Percentiles rank a stretch among this genome's conserved stretches.
phyloP scores from a whole-genome alignment of 768 basidiomycete genomes.

The Cystofilobasidium bisporidii region DNA sequence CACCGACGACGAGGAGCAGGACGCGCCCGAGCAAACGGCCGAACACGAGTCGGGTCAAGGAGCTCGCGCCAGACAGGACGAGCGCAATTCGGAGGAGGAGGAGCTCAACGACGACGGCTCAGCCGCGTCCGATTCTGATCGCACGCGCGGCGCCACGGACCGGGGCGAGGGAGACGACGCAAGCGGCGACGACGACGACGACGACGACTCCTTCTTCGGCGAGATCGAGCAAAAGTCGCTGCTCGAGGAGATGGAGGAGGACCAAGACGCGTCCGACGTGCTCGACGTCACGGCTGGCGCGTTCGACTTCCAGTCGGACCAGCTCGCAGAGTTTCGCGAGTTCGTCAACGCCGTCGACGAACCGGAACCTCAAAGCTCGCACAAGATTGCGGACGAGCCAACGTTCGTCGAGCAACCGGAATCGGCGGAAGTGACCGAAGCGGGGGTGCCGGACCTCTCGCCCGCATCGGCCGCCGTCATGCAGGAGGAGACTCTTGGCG shows the following conservation, averaged over 20 bases:
- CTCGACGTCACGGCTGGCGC: conserved; percentile 3
- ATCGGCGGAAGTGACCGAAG: too few relatives aligned
- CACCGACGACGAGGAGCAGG: not conserved
- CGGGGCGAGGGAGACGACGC: not conserved
- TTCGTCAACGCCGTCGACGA: conserved; percentile 1
- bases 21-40: too few relatives aligned
- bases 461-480: too few relatives aligned
- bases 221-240: conserved; percentile 18
- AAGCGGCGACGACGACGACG: not conserved
- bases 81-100: not conserved
- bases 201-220: conserved; percentile 10
- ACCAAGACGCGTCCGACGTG: not conserved
- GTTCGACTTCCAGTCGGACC: not conserved
- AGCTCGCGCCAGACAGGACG: too few relatives aligned
- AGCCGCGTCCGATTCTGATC: not conserved
- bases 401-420: too few relatives aligned
- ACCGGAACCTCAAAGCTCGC: not conserved
- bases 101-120: not conserved
- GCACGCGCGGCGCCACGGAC: not conserved
- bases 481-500: too few relatives aligned
- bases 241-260: conserved; percentile 1
- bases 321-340: not conserved
- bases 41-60: too few relatives aligned
- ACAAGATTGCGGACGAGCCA: too few relatives aligned
- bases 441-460: too few relatives aligned